Base-by-base conservation (phyloP, 148 eudicot genomes). In the Diospyros lotus region DNA sequence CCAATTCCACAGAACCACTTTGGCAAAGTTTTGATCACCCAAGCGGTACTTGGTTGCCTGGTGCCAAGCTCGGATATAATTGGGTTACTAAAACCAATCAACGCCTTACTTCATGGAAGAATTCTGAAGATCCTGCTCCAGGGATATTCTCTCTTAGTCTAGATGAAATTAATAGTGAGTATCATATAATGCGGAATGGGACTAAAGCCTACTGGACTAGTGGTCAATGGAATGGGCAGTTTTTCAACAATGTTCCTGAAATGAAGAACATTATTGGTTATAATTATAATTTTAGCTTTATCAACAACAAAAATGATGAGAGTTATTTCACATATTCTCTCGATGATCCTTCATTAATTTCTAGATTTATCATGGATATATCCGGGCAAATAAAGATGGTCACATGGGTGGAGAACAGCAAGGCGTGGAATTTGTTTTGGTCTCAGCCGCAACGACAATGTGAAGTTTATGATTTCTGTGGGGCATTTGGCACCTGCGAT, bases 381-480 rank as follows among this genome's bases (percentile, higher is more conserved):
- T 81, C 88, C 42, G 92, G 92, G 48, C 90, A 86, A 61, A 44
- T 86, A 53, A 74, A 85, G 81, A 77, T 69, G 68, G 41, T 72
- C 1, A 71, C 85, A 17, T 89, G 90, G 92, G 65, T 80, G 66
- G 85, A 80, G 0, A 58, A 4, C 40, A 46, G 71, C 4, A 70
- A 78, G 39, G 17, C 72, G 50, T 89, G 92, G 92, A 86, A 80
- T 60, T 62, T 89, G 78, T 83, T 86, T 64, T 85, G 92, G 88
- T 77, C 92, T 12, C 85, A 89, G 66, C 90, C 92, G 0, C 86
- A 79, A 66, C 79, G 80, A 66, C 92, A 85, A 46, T 89, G 92
- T 48, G 80, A 86, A 45, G 90, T 89, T 66, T 81, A 85, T 73
- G 86, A 82, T 28, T 83, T 60, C 69, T 89, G 92, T 77, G 92